Evolutionary conservation across 306 rosid genomes (phyloP), one percentile per base, ranked within the genome.

Genomic region (Sophora flavescens): DNA sequence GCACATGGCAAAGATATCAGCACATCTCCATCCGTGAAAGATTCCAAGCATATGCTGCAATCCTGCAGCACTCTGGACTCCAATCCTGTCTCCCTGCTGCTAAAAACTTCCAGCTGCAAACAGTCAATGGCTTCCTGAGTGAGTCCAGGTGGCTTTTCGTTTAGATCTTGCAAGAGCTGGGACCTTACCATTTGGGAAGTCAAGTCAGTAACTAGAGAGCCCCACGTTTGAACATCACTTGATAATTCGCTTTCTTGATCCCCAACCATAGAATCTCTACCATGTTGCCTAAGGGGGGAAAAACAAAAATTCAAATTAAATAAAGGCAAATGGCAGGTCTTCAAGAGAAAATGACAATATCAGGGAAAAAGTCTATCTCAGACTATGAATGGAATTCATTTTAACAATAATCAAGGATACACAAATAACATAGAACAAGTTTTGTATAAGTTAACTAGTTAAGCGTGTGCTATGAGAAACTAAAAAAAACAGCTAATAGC

Each of bases 1-100:
- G 70, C 87, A 81, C 98, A 94, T 2, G 90, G 89, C 85, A 94
- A 80, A 75, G 68, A 75, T 72, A 85, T 79, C 68, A 94, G 90
- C 57, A 76, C 54, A 26, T 94, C 96, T 53, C 96, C 97, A 16
- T 75, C 87, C 8, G 33, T 13, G 64, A 88, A 91, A 83, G 85
- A 79, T 80, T 94, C 98, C 77, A 94, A 84, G 77, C 97, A 94
- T 86, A 94, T 91, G 76, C 97, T 80, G 82, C 98, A 94, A 28
- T 94, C 98, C 38, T 38, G 74, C 8, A 84, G 64, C 36, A 72
- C 75, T 48, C 73, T 77, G 62, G 84, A 72, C 41, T 60, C 89
- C 28, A 42, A 70, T 36, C 62, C 78, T 18, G 58, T 15, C 42
- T 78, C 87, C 1, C 58, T 48, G 80, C 71, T n/a, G 50, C 83